Conservation (phyloP, 2,329 filamentous ascomycete species). For the Calonectria montana region DNA sequence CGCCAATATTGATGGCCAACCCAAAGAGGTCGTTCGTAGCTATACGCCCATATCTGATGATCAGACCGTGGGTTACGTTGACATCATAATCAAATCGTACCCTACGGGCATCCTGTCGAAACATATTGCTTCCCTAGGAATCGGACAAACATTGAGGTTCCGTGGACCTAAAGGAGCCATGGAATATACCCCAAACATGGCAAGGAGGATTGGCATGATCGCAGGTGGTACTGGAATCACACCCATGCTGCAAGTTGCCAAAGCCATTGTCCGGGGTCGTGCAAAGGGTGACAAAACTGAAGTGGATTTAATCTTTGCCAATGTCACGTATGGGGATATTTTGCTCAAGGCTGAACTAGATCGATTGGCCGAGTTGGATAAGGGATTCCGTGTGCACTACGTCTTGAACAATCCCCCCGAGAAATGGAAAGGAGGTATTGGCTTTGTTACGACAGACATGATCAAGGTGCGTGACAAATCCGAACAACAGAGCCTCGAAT, state of each 20-base stretch:
- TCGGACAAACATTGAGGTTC: conserved; percentile 88
- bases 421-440: conserved; percentile 89
- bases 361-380: conserved; percentile 77
- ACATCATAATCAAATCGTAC: conserved; percentile 97
- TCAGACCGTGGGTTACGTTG: conserved; percentile 87
- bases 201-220: conserved; percentile 95
- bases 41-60: conserved; percentile 93
- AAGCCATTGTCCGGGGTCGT: conserved; percentile 85
- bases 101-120: conserved; percentile 96
- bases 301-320: conserved; percentile 94
- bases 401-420: conserved; percentile 94
- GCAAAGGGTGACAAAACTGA: conserved; percentile 83
- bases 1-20: conserved; percentile 78
- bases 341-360: conserved; percentile 91
- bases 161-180: conserved; percentile 95
- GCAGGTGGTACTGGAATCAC: conserved; percentile 97
- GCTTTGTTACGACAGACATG: conserved; percentile 94
- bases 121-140: conserved; percentile 81
- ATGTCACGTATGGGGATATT: conserved; percentile 91
- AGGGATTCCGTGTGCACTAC: conserved; percentile 87
- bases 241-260: conserved; percentile 94
- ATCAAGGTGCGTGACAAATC: conserved; percentile 71
- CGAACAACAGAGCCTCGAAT: neutral
- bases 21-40: conserved; percentile 86
- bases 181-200: conserved; percentile 96